Conservation (phyloP, 2,329 filamentous ascomycete species). For the Botrytis cinerea region DNA sequence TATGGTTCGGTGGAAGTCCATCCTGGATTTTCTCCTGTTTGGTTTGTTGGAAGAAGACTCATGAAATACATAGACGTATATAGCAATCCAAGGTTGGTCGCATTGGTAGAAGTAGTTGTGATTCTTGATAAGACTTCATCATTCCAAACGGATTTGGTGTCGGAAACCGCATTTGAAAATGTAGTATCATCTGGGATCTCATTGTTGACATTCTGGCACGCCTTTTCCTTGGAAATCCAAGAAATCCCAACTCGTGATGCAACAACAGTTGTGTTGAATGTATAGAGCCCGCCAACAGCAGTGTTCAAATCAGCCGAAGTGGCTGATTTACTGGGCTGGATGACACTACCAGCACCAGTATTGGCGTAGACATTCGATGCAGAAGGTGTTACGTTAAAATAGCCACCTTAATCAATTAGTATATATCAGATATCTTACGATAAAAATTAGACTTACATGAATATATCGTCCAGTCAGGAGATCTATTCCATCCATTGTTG, state of each 20-base stretch:
- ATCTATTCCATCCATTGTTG: constrained; percentile 66
- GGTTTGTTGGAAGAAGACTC: constrained; percentile 55
- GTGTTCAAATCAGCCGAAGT: constrained; percentile 5
- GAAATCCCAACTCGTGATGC: constrained; percentile 55
- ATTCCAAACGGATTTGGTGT: constrained; percentile 24
- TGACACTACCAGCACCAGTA: constrained; percentile 38
- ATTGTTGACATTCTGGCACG: constrained; percentile 48
- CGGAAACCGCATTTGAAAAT: constrained; percentile 43
- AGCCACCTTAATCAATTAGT: constrained; percentile 30
- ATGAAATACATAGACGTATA: constrained; percentile 66
- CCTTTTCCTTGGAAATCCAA: constrained; percentile 50
- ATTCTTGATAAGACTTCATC: constrained; percentile 42
- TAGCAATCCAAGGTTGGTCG: constrained; percentile 58
- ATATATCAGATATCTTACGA: constrained; percentile 26
- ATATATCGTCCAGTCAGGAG: constrained; percentile 62
- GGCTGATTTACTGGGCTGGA: constrained; percentile 3
- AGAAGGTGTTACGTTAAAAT: constrained; percentile 33
- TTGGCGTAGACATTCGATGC: constrained; percentile 37
- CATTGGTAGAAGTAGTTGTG: constrained; percentile 58
- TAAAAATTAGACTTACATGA: constrained; percentile 54
- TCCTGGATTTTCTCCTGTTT: constrained; percentile 68
- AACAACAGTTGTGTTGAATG: constrained; percentile 46
- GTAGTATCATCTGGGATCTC: constrained; percentile 49
- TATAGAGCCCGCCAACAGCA: constrained; percentile 42
- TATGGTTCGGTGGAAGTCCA: constrained; percentile 68